Evolutionary conservation across 2,329 filamentous ascomycete genomes (phyloP).

Genomic region (Aspergillus tubingensis): DNA sequence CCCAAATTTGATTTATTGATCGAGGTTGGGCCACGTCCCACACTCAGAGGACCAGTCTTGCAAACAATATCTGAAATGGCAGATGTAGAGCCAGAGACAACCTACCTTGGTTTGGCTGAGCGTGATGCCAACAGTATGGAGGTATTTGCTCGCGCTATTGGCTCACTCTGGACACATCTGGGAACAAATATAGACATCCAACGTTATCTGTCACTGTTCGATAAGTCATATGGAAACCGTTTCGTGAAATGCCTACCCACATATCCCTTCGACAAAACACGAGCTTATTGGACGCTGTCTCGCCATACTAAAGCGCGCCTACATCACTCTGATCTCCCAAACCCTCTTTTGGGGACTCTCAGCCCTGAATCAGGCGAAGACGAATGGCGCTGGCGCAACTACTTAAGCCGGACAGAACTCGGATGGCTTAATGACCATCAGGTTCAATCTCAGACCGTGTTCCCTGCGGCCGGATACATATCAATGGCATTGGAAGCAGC

Average conservation of each 20-base stretch:
- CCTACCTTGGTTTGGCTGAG: neutral
- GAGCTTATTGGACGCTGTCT: slow-evolving; percentile 8
- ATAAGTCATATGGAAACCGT: neutral
- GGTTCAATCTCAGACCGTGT: slow-evolving; percentile 26
- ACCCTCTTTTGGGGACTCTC: slow-evolving; percentile 9
- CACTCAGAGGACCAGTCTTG: slow-evolving; percentile 24
- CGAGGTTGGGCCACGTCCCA: slow-evolving; percentile 31
- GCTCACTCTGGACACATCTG: slow-evolving; percentile 10
- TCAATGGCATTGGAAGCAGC: slow-evolving; percentile 17
- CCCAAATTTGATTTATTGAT: slow-evolving; percentile 23
- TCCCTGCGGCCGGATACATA: slow-evolving; percentile 28
- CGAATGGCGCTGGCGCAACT: slow-evolving; percentile 22
- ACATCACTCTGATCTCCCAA: neutral
- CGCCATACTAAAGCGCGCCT: slow-evolving; percentile 4
- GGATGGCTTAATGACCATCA: slow-evolving; percentile 30
- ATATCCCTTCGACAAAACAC: slow-evolving; percentile 11
- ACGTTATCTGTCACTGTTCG: neutral
- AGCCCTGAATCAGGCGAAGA: slow-evolving; percentile 5
- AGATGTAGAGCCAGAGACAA: neutral
- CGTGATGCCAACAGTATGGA: slow-evolving; percentile 17
- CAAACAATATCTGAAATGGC: slow-evolving; percentile 11
- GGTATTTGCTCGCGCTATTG: slow-evolving; percentile 13
- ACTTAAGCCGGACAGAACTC: slow-evolving; percentile 20
- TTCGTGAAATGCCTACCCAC: neutral
- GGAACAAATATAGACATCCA: neutral